Evolutionary conservation across 228 moss, liverwort and hornwort genomes (phyloP).

Genomic region (Sphagnum fallax): DNA sequence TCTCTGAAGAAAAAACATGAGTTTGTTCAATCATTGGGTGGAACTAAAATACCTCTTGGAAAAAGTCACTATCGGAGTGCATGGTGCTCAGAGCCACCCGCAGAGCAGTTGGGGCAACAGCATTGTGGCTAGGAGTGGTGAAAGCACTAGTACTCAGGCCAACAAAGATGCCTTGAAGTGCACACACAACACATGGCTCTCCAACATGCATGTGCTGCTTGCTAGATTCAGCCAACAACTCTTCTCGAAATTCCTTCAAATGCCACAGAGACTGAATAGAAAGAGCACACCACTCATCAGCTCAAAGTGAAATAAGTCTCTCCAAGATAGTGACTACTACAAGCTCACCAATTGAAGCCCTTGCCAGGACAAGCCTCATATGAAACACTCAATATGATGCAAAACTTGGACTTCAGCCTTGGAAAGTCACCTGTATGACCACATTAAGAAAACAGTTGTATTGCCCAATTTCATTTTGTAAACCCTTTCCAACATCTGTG

Average conservation of each 20-base stretch:
- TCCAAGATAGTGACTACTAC: too few species aligned
- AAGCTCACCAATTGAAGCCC: too few species aligned
- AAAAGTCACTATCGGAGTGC: constrained; percentile 32
- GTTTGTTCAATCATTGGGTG: too few species aligned
- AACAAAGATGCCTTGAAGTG: constrained; percentile 35
- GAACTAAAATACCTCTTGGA: constrained; percentile 25
- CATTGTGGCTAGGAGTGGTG: constrained; percentile 20
- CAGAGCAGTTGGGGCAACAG: constrained; percentile 32
- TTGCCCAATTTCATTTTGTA: constrained; percentile 43
- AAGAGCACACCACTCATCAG: neutral
- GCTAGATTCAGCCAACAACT: constrained; percentile 34
- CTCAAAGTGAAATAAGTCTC: too few species aligned
- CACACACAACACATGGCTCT: constrained; percentile 40
- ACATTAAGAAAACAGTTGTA: constrained; percentile 49
- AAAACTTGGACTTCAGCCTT: neutral
- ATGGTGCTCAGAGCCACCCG: constrained; percentile 42
- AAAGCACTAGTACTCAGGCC: constrained; percentile 17
- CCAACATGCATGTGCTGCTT: constrained; percentile 36
- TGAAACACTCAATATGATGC: neutral
- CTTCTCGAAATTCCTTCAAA: constrained; percentile 38
- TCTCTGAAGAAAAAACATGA: too few species aligned
- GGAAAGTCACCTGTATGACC: constrained; percentile 27
- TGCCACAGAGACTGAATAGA: constrained; percentile 37
- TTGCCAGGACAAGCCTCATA: too few species aligned
- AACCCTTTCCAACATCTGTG: constrained; percentile 30